These are phyloP conservation scores for Gamarada debralockiae DNA, from an alignment of 495 filamentous ascomycete species.

Conservation along the genomic window DNA sequence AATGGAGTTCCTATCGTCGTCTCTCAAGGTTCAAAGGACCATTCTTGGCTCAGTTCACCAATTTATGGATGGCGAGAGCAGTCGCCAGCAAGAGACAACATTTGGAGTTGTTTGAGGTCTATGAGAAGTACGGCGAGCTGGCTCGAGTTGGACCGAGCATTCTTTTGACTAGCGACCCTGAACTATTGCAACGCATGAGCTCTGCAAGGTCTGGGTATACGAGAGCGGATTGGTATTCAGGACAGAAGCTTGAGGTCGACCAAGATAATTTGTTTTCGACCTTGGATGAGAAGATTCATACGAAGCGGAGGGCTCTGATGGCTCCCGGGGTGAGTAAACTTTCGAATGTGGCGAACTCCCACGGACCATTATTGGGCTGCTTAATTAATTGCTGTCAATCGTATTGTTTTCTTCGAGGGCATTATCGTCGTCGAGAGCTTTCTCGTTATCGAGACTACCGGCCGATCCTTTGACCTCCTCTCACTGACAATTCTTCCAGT, in stretches of 20 bases:
- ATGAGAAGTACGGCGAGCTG: conserved; percentile 21
- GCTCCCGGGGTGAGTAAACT: conserved; percentile 31
- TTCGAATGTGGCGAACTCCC: no score
- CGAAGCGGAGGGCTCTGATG: conserved; percentile 29
- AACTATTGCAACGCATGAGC: conserved; percentile 28
- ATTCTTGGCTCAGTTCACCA: background rate
- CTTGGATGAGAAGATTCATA: conserved; percentile 29
- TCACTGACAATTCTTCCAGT: conserved; percentile 1
- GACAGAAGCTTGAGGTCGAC: conserved; percentile 27
- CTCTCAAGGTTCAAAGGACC: background rate
- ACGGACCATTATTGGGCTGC: no score
- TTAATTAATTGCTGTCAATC: no score
- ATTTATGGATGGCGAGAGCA: background rate
- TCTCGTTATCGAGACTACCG: no score
- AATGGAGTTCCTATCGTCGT: background rate
- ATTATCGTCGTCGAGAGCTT: no score
- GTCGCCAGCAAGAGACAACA: background rate
- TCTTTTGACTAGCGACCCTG: conserved; percentile 36
- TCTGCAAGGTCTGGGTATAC: conserved; percentile 33
- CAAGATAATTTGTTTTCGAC: conserved; percentile 33
- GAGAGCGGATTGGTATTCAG: conserved; percentile 29
- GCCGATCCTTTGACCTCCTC: no score
- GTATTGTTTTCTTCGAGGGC: no score
- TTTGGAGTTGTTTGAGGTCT: background rate
- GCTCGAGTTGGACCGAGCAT: conserved; percentile 39